phyloP scores from a whole-genome alignment of 768 basidiomycete genomes.

The Flagelloscypha sp. region DNA sequence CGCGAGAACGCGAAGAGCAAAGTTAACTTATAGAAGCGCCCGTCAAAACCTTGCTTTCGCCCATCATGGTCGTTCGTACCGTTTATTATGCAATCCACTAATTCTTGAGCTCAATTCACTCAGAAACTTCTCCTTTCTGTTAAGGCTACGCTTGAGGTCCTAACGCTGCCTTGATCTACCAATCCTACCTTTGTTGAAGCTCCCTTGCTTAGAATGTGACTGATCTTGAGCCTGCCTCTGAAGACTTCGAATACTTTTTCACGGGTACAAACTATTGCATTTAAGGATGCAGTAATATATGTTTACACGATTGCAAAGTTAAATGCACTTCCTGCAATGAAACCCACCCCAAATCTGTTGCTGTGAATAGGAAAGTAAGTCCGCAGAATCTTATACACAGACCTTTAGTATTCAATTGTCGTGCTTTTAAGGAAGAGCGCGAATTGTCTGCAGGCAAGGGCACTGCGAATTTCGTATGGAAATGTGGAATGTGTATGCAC shows the following conservation, averaged over 20 bases:
- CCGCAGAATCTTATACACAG: slow-evolving; percentile 1
- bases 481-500: slow-evolving; percentile 51
- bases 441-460: slow-evolving; percentile 59
- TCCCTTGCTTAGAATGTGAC: too few species aligned
- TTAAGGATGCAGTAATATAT: background rate
- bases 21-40: too few species aligned
- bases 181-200: too few species aligned
- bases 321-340: slow-evolving; percentile 77
- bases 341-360: slow-evolving; percentile 60
- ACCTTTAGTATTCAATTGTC: background rate
- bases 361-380: slow-evolving; percentile 61
- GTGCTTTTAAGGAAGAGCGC: slow-evolving; percentile 44
- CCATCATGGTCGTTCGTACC: slow-evolving; percentile 45
- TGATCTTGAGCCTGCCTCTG: slow-evolving; percentile 51
- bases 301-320: slow-evolving; percentile 35
- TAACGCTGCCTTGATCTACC: too few species aligned
- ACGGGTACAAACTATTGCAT: slow-evolving; percentile 31
- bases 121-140: slow-evolving; percentile 60
- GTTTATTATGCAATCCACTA: background rate
- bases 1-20: too few species aligned
- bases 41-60: slow-evolving; percentile 7
- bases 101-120: slow-evolving; percentile 8
- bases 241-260: slow-evolving; percentile 77
- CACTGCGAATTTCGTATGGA: slow-evolving; percentile 78
- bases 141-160: slow-evolving; percentile 77